Evolutionary conservation across 768 basidiomycete genomes (phyloP), one percentile per base, ranked within the genome.

Genomic region (Termitomyces sp.): DNA sequence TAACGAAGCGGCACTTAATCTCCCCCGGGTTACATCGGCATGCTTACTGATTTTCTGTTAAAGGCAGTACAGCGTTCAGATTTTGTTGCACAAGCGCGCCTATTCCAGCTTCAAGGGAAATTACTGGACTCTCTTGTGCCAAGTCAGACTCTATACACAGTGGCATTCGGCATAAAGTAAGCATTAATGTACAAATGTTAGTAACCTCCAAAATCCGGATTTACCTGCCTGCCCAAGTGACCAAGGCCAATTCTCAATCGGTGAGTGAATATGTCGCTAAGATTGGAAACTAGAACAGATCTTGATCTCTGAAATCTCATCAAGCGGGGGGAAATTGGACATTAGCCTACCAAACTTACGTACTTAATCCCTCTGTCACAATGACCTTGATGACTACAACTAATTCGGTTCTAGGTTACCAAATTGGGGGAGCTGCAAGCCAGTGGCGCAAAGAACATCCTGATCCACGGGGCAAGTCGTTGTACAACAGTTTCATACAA

Each of bases 81-180:
- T 52, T 71, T 71, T 35, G 63, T 67, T 8, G 62, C 63, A 8
- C 64, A 71, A 50, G 62, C 63, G n/a, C 46, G 42, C 6, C 59
- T 71, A 30, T 71, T 71, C 47, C 56, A 65, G 37, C 62, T 62
- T 5, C 70, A 71, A 58, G 70, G 70, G 1, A 59, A 55, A 47
- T 67, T 66, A 51, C 61, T 71, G 23, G 68, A 70, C 52, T 46
- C 65, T 19, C 59, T 71, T 32, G 54, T 61, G 17, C 70, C 69
- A 25, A 61, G 59, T 34, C 52, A 64, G 53, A 71, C 70, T 39
- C 42, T 70, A 16, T 70, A 69, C 46, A 63, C 68, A 14, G 66
- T 70, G 3, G 63, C 66, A 1, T 70, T 71, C 54, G 70, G 69
- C 9, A 70, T 71, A 32, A 70, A 71, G 70, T 69, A 50, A 52